Evolutionary conservation across 768 basidiomycete genomes (phyloP).

Genomic region (Hygrophoropsis aurantiaca): DNA sequence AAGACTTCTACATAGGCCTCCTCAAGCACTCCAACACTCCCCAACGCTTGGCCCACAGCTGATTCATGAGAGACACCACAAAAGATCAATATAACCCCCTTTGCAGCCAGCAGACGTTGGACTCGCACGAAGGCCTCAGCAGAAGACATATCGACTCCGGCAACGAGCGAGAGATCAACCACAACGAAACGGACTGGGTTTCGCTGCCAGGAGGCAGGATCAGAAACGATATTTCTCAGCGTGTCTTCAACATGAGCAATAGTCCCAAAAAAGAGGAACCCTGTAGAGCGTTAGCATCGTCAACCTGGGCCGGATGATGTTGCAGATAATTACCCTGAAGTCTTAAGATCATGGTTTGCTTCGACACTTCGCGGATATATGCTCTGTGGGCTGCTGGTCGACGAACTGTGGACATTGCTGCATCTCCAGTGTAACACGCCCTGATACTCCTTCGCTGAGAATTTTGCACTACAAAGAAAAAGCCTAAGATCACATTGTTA

Average conservation of each 20-base stretch:
- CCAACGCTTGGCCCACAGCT: constrained; percentile 67
- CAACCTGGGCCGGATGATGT: not conserved
- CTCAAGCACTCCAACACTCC: constrained; percentile 78
- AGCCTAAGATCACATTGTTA: constrained; percentile 41
- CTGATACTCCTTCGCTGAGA: constrained; percentile 85
- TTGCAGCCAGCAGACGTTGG: constrained; percentile 74
- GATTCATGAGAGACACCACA: constrained; percentile 75
- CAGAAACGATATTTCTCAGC: constrained; percentile 73
- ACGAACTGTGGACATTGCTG: constrained; percentile 87
- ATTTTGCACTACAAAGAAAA: constrained; percentile 97
- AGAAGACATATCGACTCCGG: constrained; percentile 91
- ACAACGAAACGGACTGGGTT: constrained; percentile 89
- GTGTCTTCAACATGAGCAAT: constrained; percentile 88
- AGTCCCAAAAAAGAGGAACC: constrained; percentile 92
- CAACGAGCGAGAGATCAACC: constrained; percentile 81
- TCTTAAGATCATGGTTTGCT: constrained; percentile 84
- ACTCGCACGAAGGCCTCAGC: constrained; percentile 94
- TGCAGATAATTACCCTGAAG: constrained; percentile 65
- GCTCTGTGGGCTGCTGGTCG: constrained; percentile 84
- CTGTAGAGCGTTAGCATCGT: constrained; percentile 34
- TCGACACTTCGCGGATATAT: constrained; percentile 90
- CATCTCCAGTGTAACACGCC: constrained; percentile 77
- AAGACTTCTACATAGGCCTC: constrained; percentile 81
- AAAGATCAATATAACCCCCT: constrained; percentile 82
- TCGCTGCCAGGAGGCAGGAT: constrained; percentile 62